Conservation (phyloP, 2,329 filamentous ascomycete species). For the Fusarium virguliforme region DNA sequence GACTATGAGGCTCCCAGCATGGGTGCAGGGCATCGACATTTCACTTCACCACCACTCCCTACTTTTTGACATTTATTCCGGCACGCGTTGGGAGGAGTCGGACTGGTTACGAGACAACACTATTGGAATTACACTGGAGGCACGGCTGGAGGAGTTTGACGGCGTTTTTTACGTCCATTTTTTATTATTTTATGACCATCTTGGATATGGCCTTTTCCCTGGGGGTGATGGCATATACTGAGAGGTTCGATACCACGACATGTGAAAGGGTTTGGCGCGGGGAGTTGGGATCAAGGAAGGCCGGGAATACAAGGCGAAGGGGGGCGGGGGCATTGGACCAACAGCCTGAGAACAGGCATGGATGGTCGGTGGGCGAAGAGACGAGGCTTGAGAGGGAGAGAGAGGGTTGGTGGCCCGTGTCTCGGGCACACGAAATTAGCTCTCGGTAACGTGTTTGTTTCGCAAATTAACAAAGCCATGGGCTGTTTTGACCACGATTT, state of each 20-base stretch:
- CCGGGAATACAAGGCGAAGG: constrained; percentile 25
- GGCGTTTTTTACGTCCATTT: constrained; percentile 45
- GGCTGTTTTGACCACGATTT: constrained; percentile 43
- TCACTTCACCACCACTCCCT: constrained; percentile 29
- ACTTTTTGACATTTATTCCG: constrained; percentile 31
- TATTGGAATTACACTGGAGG: constrained; percentile 44
- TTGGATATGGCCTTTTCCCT: constrained; percentile 47
- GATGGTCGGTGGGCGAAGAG: constrained; percentile 22
- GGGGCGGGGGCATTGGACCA: constrained; percentile 16
- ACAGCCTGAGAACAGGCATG: background rate
- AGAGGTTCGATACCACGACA: constrained; percentile 51
- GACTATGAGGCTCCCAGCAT: background rate
- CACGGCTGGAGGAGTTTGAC: constrained; percentile 50
- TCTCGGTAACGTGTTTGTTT: constrained; percentile 46
- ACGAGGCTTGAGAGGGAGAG: constrained; percentile 22
- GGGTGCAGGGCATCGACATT: constrained; percentile 1
- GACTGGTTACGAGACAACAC: constrained; percentile 36
- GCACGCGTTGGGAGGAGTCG: constrained; percentile 41
- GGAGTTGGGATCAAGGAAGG: constrained; percentile 31
- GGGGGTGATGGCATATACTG: constrained; percentile 44
- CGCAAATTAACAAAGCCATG: constrained; percentile 47
- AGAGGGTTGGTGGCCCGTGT: constrained; percentile 39
- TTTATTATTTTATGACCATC: constrained; percentile 40
- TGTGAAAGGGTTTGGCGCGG: constrained; percentile 33
- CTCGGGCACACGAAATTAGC: constrained; percentile 43